Evolutionary conservation across 176 grass and related monocot species (phyloP), one percentile per base, ranked within the genome.

Genomic region (Avena insularis): DNA sequence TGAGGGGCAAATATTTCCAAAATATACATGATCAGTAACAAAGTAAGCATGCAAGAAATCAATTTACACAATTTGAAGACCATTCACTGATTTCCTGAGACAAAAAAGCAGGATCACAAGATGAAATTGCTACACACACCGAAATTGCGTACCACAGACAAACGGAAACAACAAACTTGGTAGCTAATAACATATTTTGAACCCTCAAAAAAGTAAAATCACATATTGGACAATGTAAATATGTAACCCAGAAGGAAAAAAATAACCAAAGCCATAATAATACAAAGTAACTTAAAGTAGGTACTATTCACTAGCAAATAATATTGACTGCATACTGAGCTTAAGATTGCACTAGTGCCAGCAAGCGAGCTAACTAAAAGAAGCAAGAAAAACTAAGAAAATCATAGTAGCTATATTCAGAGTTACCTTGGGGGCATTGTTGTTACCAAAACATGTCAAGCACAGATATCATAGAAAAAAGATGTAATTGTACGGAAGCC

Each of bases 131-230:
- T 60, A 48, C 6, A 10, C 59, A 13, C 5, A 47, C 4, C 21
- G 47, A 31, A 57, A 86, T 78, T 86, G 20, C 29, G 50, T 50
- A 19, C 31, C 9, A 65, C 16, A 35, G 43, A 61, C 38, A 86
- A 48, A 62, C 20, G 77, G 38, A n/a, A 62, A 78, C 63, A 36
- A 56, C 6, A 82, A 89, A 77, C 29, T 10, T 82, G 43, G 21
- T 2, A 3, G 71, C 56, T 31, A 17, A 35, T 4, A 64, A 48
- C 46, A 80, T 66, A 58, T 27, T 53, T 55, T 64, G 25, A 86
- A 89, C 81, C 57, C 47, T 85, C 33, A 20, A 74, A 64, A 73
- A 36, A 19, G 12, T 20, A 73, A 85, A 66, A 66, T 64, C 27
- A 49, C 78, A 27, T 19, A n/a, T 8, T 54, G 38, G 2, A 5